Evolutionary conservation across 73 alveolate species (phyloP).

Genomic region (Paramecium biaurelia): DNA sequence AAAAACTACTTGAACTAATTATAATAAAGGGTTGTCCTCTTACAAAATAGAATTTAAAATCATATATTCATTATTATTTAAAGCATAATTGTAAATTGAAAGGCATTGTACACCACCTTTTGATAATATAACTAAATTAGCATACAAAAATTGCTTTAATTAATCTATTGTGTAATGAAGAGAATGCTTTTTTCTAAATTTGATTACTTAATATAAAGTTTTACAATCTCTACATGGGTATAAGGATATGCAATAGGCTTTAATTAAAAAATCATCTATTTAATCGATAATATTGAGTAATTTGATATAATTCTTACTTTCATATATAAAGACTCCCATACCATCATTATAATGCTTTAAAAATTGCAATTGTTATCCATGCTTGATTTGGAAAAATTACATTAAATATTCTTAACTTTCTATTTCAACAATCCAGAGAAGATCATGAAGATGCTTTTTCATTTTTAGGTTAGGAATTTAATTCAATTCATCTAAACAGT

Average conservation of each 20-base stretch:
- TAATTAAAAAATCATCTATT: conserved; percentile 13
- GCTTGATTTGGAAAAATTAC: neutral
- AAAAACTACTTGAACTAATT: neutral
- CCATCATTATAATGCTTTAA: neutral
- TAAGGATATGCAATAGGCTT: conserved; percentile 15
- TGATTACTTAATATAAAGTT: neutral
- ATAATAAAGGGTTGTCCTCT: neutral
- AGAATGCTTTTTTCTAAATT: neutral
- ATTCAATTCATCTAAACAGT: neutral
- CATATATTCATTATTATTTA: neutral
- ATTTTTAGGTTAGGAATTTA: neutral
- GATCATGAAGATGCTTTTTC: neutral
- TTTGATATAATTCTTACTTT: neutral
- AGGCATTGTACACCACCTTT: neutral
- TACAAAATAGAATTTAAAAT: neutral
- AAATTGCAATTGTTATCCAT: neutral
- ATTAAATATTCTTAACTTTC: neutral
- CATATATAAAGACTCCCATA: neutral
- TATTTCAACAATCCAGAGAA: neutral
- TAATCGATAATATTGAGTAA: neutral
- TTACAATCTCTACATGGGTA: neutral
- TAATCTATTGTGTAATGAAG: neutral
- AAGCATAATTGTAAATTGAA: neutral
- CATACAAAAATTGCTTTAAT: neutral
- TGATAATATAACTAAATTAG: neutral